Percentiles rank a stretch among this genome's conserved stretches.
Evolutionary conservation across 2,329 filamentous ascomycete genomes (phyloP).

Genomic region (Trichoderma sp.): DNA sequence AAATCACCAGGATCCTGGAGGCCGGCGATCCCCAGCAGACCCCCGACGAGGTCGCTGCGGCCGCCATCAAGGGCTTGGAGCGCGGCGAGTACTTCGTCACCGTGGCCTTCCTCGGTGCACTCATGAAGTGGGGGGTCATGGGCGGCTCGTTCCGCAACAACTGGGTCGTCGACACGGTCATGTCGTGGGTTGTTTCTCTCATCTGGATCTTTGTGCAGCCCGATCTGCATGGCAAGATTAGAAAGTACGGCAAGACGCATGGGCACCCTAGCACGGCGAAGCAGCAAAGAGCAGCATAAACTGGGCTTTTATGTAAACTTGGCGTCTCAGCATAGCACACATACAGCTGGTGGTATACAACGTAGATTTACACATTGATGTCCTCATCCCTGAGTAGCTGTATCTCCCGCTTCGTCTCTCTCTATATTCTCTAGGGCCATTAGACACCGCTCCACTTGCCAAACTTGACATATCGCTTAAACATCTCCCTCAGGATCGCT

Average conservation of each 20-base stretch:
- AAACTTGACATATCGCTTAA: constrained; percentile 62
- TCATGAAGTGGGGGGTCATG: constrained; percentile 67
- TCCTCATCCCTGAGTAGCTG: neutral
- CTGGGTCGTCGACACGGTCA: constrained; percentile 61
- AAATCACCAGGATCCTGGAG: constrained; percentile 77
- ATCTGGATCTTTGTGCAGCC: constrained; percentile 61
- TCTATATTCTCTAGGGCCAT: constrained; percentile 23
- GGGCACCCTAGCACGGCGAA: constrained; percentile 59
- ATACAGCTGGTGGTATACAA: neutral
- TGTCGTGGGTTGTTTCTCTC: constrained; percentile 56
- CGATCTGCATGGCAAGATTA: constrained; percentile 61
- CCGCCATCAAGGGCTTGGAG: constrained; percentile 74
- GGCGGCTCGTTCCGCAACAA: constrained; percentile 61
- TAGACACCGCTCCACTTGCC: constrained; percentile 65
- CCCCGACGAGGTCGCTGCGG: constrained; percentile 73
- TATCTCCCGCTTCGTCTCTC: constrained; percentile 18
- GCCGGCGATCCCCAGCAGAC: constrained; percentile 78
- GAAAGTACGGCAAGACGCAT: constrained; percentile 57
- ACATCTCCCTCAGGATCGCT: constrained; percentile 61
- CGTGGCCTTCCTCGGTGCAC: constrained; percentile 69
- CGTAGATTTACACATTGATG: constrained; percentile 10
- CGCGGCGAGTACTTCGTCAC: constrained; percentile 78
- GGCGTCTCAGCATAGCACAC: neutral
- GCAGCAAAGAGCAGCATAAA: constrained; percentile 32
- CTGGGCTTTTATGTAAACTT: neutral